Base-by-base conservation (phyloP, 495 filamentous ascomycete species). In the Jackrogersella multiformis region DNA sequence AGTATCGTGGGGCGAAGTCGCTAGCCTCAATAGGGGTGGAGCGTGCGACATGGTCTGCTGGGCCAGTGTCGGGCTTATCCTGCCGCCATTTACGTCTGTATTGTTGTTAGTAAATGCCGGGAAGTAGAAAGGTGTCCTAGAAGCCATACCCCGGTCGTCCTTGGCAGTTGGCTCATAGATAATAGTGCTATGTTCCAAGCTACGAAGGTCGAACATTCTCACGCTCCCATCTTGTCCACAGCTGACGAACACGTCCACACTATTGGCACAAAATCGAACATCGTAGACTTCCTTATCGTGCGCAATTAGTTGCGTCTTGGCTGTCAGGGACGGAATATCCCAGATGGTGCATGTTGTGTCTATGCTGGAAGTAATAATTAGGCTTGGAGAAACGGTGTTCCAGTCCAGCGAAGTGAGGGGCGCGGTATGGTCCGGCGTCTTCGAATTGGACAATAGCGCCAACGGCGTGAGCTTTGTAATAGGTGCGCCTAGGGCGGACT, bases 261-360 rank as follows among this genome's bases (percentile, higher is more conserved):
- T 96, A 70, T 96, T 93, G 20, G 93, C 93, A 78, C 95, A 97
- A 77, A 98, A 99, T 10, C 95, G 88, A 32, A 99, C 95, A 75
- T 99, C 95, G 70, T 96, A 99, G 4, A 99, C 95, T 78, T 99
- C 95, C 76, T 97, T 98, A 78, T 99, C 95, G 72, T 99, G 95
- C 21, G 95, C 95, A 77, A 99, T 99, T 12, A 99, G 79, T 76
- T 99, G 95, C 1, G 95, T 99, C 78, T 99, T 99, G 12, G 95
- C 95, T 0, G 95, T 99, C 63, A 99, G 80, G 2, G 95, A 97
- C 2, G 95, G 95, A 26, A 99, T 99, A 72, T 99, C 95, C 95
- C 95, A 99, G 58, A 99, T 98, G n/a, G 95, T 99, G 79, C 95
- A 99, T 1, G 95, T 99, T 0, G 95, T 99, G 74, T 99, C 95